Conservation (phyloP, 1,284 basidiomycete species). For the Stygiomarasmius scandens region DNA sequence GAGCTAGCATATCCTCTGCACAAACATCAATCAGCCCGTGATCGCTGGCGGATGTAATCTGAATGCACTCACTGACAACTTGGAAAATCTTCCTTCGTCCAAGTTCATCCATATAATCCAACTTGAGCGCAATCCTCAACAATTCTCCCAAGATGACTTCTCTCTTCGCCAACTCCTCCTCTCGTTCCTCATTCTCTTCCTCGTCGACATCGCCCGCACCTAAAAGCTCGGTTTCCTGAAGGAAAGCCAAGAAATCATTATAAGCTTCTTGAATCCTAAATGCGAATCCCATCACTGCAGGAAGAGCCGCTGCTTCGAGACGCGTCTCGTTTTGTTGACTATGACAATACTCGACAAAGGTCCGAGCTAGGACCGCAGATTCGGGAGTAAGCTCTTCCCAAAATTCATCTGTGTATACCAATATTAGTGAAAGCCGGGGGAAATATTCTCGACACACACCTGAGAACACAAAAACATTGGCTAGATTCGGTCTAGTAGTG, state of each 20-base stretch:
- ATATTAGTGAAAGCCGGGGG: neutral
- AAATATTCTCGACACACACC: conserved; percentile 46
- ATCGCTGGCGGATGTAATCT: neutral
- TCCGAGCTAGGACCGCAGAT: conserved; percentile 81
- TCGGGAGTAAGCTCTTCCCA: conserved; percentile 83
- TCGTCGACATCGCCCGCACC: conserved; percentile 41
- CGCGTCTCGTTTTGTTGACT: conserved; percentile 64
- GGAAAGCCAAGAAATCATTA: conserved; percentile 63
- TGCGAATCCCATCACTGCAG: conserved; percentile 89
- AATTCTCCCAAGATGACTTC: conserved; percentile 85
- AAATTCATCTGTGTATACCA: conserved; percentile 57
- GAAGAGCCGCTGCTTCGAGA: conserved; percentile 74
- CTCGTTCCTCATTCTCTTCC: conserved; percentile 50
- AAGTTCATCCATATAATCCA: conserved; percentile 95
- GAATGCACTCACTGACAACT: conserved; percentile 70
- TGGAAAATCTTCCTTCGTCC: conserved; percentile 91
- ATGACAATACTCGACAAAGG: conserved; percentile 83
- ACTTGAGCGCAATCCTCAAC: conserved; percentile 77
- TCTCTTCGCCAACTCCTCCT: conserved; percentile 61
- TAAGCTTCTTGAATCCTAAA: conserved; percentile 85
- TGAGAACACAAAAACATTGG: conserved; percentile 70
- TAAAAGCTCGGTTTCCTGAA: conserved; percentile 48
- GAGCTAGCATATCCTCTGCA: conserved; percentile 84
- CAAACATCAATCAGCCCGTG: conserved; percentile 1
- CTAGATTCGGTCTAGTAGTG: conserved; percentile 41